Conservation (phyloP, 495 filamentous ascomycete genomes). For the Geopyxis carbonaria region DNA sequence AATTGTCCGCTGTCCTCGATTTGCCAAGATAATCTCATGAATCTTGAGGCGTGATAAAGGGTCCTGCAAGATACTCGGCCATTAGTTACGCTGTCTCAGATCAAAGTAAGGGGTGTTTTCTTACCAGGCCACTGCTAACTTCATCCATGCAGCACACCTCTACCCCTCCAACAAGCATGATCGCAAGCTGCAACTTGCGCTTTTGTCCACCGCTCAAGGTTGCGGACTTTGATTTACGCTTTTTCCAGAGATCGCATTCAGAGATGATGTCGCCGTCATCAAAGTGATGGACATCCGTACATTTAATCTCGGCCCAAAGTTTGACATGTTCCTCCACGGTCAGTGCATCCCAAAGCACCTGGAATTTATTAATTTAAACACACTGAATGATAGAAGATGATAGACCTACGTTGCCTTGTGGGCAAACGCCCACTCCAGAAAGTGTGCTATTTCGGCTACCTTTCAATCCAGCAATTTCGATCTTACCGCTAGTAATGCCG, state of each 20-base stretch:
- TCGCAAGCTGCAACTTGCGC: conserved; percentile 75
- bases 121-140: conserved; percentile 66
- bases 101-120: conserved; percentile 59
- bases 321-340: conserved; percentile 65
- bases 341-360: conserved; percentile 72
- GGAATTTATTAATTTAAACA: no score
- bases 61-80: no score
- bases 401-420: conserved; percentile 65
- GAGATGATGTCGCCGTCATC: conserved; percentile 39
- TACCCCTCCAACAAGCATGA: conserved; percentile 80
- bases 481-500: conserved; percentile 49
- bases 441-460: conserved; percentile 47
- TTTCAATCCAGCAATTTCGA: conserved; percentile 39
- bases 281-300: conserved; percentile 31
- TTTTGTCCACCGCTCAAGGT: conserved; percentile 78
- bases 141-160: conserved; percentile 78
- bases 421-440: conserved; percentile 68
- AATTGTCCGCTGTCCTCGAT: conserved; percentile 59
- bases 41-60: conserved; percentile 65
- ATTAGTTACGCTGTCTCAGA: conserved; percentile 87
- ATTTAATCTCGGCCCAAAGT: conserved; percentile 66
- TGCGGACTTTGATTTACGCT: conserved; percentile 44
- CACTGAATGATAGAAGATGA: no score
- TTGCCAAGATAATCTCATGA: conserved; percentile 73
- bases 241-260: conserved; percentile 52